Evolutionary conservation across 192 early-diverging fungal species (phyloP).

Genomic region (Pilaira anomala): DNA sequence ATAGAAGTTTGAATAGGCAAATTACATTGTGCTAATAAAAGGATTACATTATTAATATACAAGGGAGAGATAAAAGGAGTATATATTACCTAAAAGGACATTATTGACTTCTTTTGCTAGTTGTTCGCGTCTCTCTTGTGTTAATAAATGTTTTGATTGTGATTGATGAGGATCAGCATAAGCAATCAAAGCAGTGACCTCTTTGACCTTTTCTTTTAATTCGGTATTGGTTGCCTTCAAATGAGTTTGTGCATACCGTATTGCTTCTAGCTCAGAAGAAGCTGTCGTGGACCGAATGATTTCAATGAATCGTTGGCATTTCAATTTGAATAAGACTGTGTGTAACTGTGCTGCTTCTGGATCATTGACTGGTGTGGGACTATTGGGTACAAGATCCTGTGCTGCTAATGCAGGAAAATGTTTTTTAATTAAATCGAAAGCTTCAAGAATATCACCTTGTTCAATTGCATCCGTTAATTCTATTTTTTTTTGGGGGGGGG

Average conservation of each 20-base stretch:
- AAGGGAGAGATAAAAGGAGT: too few relatives aligned
- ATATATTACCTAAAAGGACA: constrained; percentile 12
- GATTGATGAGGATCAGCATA: constrained; percentile 11
- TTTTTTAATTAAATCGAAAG: constrained; percentile 10
- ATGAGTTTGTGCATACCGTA: constrained; percentile 12
- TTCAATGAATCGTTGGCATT: constrained; percentile 18
- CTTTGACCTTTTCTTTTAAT: not conserved
- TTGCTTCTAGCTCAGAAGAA: not conserved
- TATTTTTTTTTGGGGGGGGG: not conserved
- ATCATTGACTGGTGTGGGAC: not conserved
- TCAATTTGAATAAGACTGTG: constrained; percentile 9
- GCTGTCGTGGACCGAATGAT: not conserved
- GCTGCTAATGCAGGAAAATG: constrained; percentile 6
- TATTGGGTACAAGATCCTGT: not conserved
- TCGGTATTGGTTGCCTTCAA: not conserved
- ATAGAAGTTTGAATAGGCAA: constrained; percentile 7
- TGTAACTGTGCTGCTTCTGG: not conserved
- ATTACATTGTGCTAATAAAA: constrained; percentile 10
- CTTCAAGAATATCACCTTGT: constrained; percentile 1
- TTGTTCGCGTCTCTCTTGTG: constrained; percentile 8
- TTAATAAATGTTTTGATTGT: constrained; percentile 2
- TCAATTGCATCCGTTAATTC: constrained; percentile 4
- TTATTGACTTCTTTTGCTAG: constrained; percentile 16
- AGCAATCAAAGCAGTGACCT: constrained; percentile 17
- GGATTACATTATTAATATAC: too few relatives aligned